Conservation (phyloP, 495 filamentous ascomycete species). For the Hyaloscypha hepaticicola region DNA sequence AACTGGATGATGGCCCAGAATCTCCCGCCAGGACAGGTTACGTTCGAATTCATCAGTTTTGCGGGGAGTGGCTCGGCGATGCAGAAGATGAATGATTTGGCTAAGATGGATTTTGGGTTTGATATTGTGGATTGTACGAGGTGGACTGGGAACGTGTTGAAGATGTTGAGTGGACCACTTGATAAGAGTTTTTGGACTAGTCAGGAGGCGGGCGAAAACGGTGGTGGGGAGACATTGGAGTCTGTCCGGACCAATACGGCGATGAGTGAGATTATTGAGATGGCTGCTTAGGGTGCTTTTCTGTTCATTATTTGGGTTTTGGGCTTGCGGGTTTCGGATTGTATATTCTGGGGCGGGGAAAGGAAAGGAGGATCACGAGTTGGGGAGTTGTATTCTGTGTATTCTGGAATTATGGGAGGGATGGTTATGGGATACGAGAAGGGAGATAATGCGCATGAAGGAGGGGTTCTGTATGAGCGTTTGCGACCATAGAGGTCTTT, state of each 20-base stretch:
- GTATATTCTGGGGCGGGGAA: no score
- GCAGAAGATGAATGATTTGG: constrained; percentile 17
- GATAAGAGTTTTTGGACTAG: not conserved
- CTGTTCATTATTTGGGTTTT: not conserved
- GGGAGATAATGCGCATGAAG: no score
- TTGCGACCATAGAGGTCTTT: no score
- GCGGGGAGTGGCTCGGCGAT: constrained; percentile 8
- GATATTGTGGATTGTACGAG: constrained; percentile 14
- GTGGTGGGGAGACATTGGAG: not conserved
- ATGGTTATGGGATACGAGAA: no score
- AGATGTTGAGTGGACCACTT: constrained; percentile 9
- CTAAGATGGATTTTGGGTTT: constrained; percentile 14
- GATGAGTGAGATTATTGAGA: not conserved
- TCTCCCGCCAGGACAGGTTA: not conserved
- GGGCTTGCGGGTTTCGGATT: not conserved
- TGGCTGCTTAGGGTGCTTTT: not conserved
- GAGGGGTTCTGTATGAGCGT: no score
- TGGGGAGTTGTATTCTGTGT: no score
- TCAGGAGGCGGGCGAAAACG: not conserved
- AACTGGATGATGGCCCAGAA: not conserved
- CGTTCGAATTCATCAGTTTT: constrained; percentile 25
- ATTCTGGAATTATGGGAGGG: no score
- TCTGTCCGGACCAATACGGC: not conserved
- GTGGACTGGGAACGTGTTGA: constrained; percentile 12
- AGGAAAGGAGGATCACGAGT: no score